Percentiles rank a stretch among this genome's conserved stretches.
These are phyloP conservation scores for Pseudogymnoascus sp. DNA, from an alignment of 2,329 filamentous ascomycete genomes.

Conservation along the genomic window DNA sequence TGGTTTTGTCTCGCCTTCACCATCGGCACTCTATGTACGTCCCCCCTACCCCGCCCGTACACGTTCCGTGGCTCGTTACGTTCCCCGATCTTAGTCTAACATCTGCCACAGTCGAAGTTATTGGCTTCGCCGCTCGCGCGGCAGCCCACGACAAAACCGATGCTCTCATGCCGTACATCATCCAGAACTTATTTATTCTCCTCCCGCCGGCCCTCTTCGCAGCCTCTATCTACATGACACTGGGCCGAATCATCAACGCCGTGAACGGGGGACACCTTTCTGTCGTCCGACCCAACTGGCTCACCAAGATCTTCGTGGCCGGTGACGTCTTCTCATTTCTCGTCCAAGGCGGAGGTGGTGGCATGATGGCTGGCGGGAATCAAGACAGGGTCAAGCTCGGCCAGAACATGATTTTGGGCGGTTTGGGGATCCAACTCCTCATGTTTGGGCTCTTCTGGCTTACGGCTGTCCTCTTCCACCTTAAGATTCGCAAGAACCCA, in stretches of 20 bases:
- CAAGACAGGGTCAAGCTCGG: conserved; percentile 29
- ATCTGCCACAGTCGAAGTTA: conserved; percentile 18
- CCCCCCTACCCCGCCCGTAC: conserved; percentile 2
- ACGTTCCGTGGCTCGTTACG: neutral
- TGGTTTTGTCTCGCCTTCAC: conserved; percentile 30
- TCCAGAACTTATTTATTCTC: conserved; percentile 22
- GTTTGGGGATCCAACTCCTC: conserved; percentile 48
- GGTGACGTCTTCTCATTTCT: conserved; percentile 46
- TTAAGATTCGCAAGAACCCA: conserved; percentile 13
- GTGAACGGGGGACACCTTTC: conserved; percentile 30
- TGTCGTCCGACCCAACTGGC: conserved; percentile 32
- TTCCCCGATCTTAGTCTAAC: conserved; percentile 7
- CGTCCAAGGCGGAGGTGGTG: conserved; percentile 39
- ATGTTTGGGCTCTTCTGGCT: conserved; percentile 48
- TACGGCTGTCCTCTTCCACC: conserved; percentile 29
- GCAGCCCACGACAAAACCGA: conserved; percentile 30
- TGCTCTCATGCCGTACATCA: conserved; percentile 26
- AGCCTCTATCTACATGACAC: conserved; percentile 26
- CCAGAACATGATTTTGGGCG: conserved; percentile 46
- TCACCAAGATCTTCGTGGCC: conserved; percentile 47
- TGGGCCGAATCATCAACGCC: conserved; percentile 21
- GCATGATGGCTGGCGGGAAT: conserved; percentile 27
- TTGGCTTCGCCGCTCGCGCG: conserved; percentile 21
- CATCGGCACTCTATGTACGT: conserved; percentile 33
- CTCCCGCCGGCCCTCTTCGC: conserved; percentile 27